Evolutionary conservation across 306 rosid species (phyloP).

Genomic region (Mucuna pruriens): DNA sequence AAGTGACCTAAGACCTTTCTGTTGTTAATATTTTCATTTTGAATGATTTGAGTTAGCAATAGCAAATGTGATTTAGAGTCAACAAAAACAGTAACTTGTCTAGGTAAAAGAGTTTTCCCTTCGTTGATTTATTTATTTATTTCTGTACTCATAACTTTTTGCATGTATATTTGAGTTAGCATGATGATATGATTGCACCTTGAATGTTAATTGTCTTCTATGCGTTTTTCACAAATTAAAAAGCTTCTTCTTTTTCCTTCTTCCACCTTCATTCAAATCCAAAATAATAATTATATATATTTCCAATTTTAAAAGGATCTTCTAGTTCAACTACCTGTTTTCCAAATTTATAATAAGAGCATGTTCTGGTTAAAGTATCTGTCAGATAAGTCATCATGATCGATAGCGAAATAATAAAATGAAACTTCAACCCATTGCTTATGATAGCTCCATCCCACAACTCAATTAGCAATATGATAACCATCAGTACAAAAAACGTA

Average conservation of each 20-base stretch:
- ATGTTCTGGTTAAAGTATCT: neutral
- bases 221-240: neutral
- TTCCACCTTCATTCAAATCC: neutral
- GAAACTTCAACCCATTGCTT: neutral
- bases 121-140: neutral
- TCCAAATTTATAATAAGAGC: neutral
- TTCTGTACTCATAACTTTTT: neutral
- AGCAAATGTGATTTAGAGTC: neutral
- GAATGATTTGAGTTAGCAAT: neutral
- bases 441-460: neutral
- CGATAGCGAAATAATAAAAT: neutral
- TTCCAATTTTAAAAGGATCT: neutral
- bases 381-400: neutral
- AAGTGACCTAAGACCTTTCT: slow-evolving; percentile 18
- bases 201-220: slow-evolving; percentile 14
- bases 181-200: slow-evolving; percentile 31
- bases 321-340: neutral
- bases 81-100: slow-evolving; percentile 21
- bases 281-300: neutral
- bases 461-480: neutral
- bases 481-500: neutral
- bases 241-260: neutral
- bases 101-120: neutral
- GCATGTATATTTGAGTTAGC: neutral
- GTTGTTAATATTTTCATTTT: neutral